Evolutionary conservation across 208 protist genomes (phyloP).

Genomic region (Wallacemonas sp.): DNA sequence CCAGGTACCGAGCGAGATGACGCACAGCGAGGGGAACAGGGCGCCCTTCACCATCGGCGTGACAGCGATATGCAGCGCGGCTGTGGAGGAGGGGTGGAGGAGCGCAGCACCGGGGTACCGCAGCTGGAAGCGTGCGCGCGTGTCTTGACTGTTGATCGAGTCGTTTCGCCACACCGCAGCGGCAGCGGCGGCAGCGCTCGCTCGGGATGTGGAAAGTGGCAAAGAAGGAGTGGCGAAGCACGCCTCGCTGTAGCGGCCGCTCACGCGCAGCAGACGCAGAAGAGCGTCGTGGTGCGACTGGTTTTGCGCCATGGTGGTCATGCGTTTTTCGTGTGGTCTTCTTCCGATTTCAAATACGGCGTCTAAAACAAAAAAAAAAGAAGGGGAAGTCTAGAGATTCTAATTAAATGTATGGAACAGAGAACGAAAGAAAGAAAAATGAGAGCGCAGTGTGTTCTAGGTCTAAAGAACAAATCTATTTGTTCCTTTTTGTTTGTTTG

Average conservation of each 20-base stretch:
- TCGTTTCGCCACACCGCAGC: conserved; percentile 43
- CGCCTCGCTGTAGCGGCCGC: conserved; percentile 24
- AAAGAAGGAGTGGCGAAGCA: conserved; percentile 23
- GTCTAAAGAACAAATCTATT: background rate
- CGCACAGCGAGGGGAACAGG: conserved; percentile 58
- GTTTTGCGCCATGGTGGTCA: background rate
- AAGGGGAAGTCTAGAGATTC: background rate
- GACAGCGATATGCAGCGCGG: conserved; percentile 37
- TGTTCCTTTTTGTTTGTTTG: background rate
- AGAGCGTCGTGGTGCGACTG: conserved; percentile 22
- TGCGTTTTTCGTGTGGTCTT: background rate
- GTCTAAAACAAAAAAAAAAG: too few species aligned
- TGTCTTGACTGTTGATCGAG: conserved; percentile 38
- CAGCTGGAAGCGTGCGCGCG: conserved; percentile 54
- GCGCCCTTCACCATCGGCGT: conserved; percentile 27
- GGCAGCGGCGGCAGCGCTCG: background rate
- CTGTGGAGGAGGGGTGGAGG: conserved; percentile 34
- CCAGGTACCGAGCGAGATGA: conserved; percentile 51
- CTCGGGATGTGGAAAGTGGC: background rate
- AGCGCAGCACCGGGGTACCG: conserved; percentile 28
- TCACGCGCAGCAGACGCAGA: conserved; percentile 32
- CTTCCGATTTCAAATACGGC: too few species aligned
- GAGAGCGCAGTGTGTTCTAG: background rate
- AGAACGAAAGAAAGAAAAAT: conserved; percentile 16
- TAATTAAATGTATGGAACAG: background rate